Percentiles rank a stretch among this genome's conserved stretches.
Evolutionary conservation across 805 yeast genomes (phyloP).

Genomic region (Metschnikowia similis): DNA sequence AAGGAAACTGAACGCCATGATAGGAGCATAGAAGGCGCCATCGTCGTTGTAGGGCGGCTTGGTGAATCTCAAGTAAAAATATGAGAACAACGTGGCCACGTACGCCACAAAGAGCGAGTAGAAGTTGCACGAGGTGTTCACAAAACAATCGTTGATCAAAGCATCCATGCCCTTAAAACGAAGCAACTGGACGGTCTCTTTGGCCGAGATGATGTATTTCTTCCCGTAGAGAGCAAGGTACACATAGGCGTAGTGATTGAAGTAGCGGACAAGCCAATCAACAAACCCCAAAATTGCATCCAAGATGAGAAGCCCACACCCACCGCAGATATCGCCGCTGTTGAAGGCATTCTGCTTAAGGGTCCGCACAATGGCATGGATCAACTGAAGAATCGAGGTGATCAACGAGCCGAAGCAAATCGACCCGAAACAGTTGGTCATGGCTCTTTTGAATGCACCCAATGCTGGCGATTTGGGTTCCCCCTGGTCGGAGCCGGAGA

Average conservation of each 20-base stretch:
- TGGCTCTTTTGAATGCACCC: conserved; percentile 74
- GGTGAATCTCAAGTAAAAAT: conserved; percentile 63
- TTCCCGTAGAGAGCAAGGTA: conserved; percentile 85
- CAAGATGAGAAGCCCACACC: conserved; percentile 48
- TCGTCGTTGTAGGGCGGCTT: conserved; percentile 57
- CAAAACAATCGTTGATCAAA: conserved; percentile 76
- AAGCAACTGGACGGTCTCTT: conserved; percentile 75
- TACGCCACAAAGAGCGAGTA: conserved; percentile 71
- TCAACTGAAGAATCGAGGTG: conserved; percentile 65
- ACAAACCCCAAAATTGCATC: conserved; percentile 60
- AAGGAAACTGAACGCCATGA: conserved; percentile 68
- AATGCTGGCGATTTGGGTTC: conserved; percentile 76
- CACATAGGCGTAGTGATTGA: conserved; percentile 87
- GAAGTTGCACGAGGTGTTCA: conserved; percentile 73
- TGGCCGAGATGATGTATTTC: conserved; percentile 68
- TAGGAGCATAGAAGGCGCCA: conserved; percentile 65
- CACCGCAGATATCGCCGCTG: conserved; percentile 50
- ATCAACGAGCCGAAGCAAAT: conserved; percentile 80
- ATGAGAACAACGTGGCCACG: conserved; percentile 54
- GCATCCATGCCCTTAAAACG: conserved; percentile 81
- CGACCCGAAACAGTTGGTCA: conserved; percentile 86
- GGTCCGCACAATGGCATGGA: conserved; percentile 51
- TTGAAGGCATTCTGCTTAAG: conserved; percentile 49
- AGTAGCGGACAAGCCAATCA: conserved; percentile 79
- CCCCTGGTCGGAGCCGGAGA: conserved; percentile 69